Conservation (phyloP, 2,329 filamentous ascomycete genomes). For the Bipolaris gigantea region DNA sequence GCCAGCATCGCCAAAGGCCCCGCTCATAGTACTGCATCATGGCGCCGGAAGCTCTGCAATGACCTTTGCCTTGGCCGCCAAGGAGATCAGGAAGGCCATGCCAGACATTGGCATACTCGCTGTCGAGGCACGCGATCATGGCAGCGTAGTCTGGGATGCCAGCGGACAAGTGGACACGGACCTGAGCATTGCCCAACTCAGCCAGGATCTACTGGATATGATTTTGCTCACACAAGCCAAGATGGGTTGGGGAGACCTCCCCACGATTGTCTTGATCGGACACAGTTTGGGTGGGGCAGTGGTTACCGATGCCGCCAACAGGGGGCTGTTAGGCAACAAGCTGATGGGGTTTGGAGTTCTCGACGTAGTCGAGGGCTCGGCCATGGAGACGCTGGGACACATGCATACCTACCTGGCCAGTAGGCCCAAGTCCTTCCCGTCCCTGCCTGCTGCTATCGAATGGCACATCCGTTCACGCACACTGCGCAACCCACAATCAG, state of each 20-base stretch:
- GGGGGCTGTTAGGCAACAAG: conserved; percentile 64
- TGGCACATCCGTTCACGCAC: conserved; percentile 93
- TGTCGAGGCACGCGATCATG: conserved; percentile 84
- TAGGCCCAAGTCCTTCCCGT: conserved; percentile 76
- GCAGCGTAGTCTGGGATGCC: conserved; percentile 58
- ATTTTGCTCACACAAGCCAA: conserved; percentile 66
- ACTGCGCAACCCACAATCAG: conserved; percentile 79
- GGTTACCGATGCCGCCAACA: conserved; percentile 77
- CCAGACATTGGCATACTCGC: conserved; percentile 83
- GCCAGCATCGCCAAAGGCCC: conserved; percentile 66
- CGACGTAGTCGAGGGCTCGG: conserved; percentile 92
- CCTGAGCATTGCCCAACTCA: conserved; percentile 72
- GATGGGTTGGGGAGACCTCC: conserved; percentile 74
- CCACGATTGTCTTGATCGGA: conserved; percentile 79
- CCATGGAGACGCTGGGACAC: conserved; percentile 89
- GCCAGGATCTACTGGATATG: conserved; percentile 70
- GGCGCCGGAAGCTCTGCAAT: conserved; percentile 91
- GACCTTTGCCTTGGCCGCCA: conserved; percentile 81
- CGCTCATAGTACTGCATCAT: conserved; percentile 91
- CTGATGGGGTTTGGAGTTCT: conserved; percentile 86
- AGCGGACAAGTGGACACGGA: conserved; percentile 56
- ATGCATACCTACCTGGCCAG: conserved; percentile 92
- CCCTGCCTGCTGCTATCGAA: conserved; percentile 77
- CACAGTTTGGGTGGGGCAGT: conserved; percentile 94
- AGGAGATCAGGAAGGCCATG: conserved; percentile 74